Evolutionary conservation across 306 rosid species (phyloP).

Genomic region (Rosa rugosa): DNA sequence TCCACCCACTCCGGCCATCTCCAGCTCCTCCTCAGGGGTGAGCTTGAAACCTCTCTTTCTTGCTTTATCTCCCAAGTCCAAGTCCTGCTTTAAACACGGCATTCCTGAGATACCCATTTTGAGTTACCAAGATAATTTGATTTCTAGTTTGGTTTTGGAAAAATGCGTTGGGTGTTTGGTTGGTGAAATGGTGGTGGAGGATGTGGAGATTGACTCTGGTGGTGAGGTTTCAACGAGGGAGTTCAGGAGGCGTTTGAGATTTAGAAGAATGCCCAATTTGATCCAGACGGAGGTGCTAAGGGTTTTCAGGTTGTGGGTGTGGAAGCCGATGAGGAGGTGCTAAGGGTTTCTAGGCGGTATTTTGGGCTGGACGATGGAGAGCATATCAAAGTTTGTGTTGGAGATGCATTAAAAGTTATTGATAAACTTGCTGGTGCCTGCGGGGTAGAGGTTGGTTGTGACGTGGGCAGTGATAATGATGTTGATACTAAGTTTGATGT

Average conservation of each 20-base stretch:
- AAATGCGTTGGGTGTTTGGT: conserved; percentile 45
- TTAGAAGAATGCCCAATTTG: conserved; percentile 78
- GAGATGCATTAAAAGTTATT: conserved; percentile 53
- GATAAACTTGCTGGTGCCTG: conserved; percentile 16
- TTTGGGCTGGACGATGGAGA: conserved; percentile 53
- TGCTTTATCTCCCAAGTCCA: conserved; percentile 68
- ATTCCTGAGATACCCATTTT: conserved; percentile 67
- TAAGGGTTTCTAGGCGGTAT: conserved; percentile 52
- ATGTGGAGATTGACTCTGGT: conserved; percentile 55
- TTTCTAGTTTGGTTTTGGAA: conserved; percentile 51
- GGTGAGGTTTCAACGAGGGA: conserved; percentile 42
- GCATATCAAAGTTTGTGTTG: conserved; percentile 40
- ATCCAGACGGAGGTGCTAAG: conserved; percentile 68
- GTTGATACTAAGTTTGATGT: conserved; percentile 40
- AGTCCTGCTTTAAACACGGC: conserved; percentile 44
- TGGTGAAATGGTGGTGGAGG: conserved; percentile 86
- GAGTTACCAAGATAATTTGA: conserved; percentile 57
- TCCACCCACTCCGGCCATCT: conserved; percentile 67
- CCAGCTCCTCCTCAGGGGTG: conserved; percentile 64
- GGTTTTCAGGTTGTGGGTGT: conserved; percentile 68
- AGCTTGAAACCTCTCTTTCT: conserved; percentile 67
- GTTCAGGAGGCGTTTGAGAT: too few relatives aligned
- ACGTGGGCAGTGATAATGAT: too few relatives aligned
- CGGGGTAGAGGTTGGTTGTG: too few relatives aligned
- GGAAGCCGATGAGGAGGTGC: conserved; percentile 64